These are phyloP conservation scores for Colletotrichum horii DNA, from an alignment of 2,329 filamentous ascomycete genomes.

Conservation along the genomic window DNA sequence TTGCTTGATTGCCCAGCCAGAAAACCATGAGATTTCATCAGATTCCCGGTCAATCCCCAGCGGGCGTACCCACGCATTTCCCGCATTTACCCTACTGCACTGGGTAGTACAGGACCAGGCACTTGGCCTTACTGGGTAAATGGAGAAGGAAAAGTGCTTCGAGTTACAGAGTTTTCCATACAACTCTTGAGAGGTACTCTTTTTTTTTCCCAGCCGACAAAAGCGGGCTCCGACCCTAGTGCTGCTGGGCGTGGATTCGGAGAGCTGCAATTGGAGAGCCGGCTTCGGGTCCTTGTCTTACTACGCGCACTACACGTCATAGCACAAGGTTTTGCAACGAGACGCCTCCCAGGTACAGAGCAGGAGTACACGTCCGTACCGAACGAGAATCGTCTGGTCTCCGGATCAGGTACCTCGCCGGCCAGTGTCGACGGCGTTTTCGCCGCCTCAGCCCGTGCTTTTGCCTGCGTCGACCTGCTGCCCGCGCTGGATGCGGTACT, in stretches of 20 bases:
- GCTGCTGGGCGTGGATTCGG: constrained; percentile 9
- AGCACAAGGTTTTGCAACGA: constrained; percentile 13
- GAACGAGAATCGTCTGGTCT: constrained; percentile 3
- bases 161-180: background rate
- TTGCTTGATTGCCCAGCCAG: background rate
- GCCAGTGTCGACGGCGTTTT: background rate
- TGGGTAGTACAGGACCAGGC: background rate
- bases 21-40: background rate
- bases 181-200: background rate
- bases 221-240: constrained; percentile 18
- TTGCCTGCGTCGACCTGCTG: background rate
- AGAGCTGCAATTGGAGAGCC: constrained; percentile 14
- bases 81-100: background rate
- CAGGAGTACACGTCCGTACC: background rate
- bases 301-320: constrained; percentile 11
- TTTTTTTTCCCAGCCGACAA: constrained; percentile 4
- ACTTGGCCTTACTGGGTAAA: background rate
- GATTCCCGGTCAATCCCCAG: background rate
- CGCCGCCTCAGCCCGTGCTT: background rate
- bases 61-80: background rate
- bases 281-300: constrained; percentile 16
- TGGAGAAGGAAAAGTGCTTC: background rate
- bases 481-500: background rate
- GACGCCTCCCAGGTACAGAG: background rate
- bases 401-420: constrained; percentile 8